Base-by-base conservation (phyloP, 1,284 basidiomycete species). In the Leccinum pachyderme region DNA sequence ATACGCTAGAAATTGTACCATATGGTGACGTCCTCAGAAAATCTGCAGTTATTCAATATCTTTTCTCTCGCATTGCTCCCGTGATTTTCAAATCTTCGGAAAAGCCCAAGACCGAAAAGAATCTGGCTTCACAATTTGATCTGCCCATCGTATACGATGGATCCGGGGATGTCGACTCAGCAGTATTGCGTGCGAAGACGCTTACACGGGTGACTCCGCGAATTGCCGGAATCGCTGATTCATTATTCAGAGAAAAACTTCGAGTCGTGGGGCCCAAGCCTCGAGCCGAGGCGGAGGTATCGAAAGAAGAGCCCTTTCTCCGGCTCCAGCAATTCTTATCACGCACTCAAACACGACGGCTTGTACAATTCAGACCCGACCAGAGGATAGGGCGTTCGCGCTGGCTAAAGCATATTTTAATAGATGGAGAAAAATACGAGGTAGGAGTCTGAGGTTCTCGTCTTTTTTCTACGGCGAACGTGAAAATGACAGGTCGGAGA, bases 151-250 rank as follows among this genome's bases (percentile, higher is more conserved):
- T 65, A 7, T 64, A 72, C 6, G 62, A 68, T 1, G 74, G 32
- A 33, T 33, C 47, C 15, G 15, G 75, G 0, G 81, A 83, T 57
- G 68, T 74, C 4, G 86, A 89, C 59, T 61, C 80, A 2, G 77
- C 74, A 1, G 79, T 86, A 4, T 70, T 87, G 11, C 78, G 74
- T 15, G 1, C 1, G 7, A 39, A 37, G 79, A 48, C 70, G 18
- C 70, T 72, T 2, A 87, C 84, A 0, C 79, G 80, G 51, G 83
- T 88, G 3, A 88, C 86, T 0, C 81, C 81, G 0, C 72, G 76
- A 11, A 81, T 89, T 47, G 76, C 75, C 12, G 60, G 68, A 13
- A 68, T 89, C 11, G 78, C 84, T 0, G 39, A 64, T 8, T 75
- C 76, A 0, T 72, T 79, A 0, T 82, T 88, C 51, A 73, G 71